Conservation (phyloP, 1,139 yeast species). For the Diutina pseudorugosa region DNA sequence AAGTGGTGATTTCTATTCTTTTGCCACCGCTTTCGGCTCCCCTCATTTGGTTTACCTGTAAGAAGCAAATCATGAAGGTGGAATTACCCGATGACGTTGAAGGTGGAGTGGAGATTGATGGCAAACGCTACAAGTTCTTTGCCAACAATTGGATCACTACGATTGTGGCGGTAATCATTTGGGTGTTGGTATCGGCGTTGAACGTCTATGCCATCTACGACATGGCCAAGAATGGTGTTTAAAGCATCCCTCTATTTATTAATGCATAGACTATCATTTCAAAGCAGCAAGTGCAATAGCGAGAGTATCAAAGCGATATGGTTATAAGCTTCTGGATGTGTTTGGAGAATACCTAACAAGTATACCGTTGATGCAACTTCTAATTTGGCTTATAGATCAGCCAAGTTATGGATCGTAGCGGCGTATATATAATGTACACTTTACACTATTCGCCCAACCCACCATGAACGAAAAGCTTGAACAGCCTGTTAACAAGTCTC, state of each 20-base stretch:
- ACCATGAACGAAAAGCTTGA: no score
- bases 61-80: slow-evolving; percentile 12
- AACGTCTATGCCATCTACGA: slow-evolving; percentile 64
- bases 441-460: no score
- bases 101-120: slow-evolving; percentile 7
- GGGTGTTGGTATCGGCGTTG: slow-evolving; percentile 55
- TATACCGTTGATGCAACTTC: no score
- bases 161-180: slow-evolving; percentile 30
- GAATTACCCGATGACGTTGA: slow-evolving; percentile 16
- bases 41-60: background rate
- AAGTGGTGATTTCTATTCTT: slow-evolving; percentile 1
- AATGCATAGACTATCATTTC: no score
- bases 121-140: slow-evolving; percentile 29
- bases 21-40: slow-evolving; percentile 2
- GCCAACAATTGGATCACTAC: slow-evolving; percentile 52
- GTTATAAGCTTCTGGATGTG: no score
- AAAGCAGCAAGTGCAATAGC: no score
- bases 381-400: no score
- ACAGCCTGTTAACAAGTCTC: no score
- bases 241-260: background rate
- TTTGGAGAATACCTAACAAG: no score
- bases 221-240: slow-evolving; percentile 36
- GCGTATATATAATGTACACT: no score
- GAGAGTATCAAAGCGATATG: no score
- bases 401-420: no score